These are phyloP conservation scores for Mrakia frigida DNA, from an alignment of 768 basidiomycete species.

Conservation along the genomic window DNA sequence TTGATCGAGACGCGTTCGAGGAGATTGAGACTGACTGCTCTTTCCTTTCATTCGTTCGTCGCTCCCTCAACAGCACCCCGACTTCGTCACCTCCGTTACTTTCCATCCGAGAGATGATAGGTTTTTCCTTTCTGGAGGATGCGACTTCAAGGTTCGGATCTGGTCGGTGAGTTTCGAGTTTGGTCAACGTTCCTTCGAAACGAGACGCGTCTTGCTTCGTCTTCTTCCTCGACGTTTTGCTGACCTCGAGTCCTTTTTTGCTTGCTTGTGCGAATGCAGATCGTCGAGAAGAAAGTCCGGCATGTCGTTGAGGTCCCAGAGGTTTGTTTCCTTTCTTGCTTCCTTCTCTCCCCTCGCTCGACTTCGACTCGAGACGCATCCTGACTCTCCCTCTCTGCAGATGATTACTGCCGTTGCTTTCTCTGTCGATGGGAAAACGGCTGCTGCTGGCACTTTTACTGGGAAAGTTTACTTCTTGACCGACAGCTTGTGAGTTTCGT, in stretches of 20 bases:
- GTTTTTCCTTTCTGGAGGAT: constrained; percentile 39
- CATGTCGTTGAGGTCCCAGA: constrained; percentile 38
- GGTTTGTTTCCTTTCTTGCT: not conserved
- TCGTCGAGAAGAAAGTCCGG: constrained; percentile 37
- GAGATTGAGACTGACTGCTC: not conserved
- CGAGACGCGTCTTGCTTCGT: not conserved
- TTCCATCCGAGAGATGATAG: constrained; percentile 41
- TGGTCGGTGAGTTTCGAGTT: constrained; percentile 33
- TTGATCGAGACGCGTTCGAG: not conserved
- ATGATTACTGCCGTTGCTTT: constrained; percentile 39
- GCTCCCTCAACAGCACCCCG: constrained; percentile 34
- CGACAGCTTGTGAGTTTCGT: not conserved
- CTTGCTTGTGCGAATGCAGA: not conserved
- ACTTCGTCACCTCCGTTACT: constrained; percentile 40
- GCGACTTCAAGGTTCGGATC: constrained; percentile 38
- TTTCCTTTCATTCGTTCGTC: no score
- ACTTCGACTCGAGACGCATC: not conserved
- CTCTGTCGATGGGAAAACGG: constrained; percentile 37
- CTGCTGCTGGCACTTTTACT: constrained; percentile 36
- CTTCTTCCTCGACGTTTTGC: not conserved
- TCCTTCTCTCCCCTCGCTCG: no score
- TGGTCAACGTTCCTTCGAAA: no score
- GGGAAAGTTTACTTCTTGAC: constrained; percentile 30
- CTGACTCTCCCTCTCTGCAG: not conserved
- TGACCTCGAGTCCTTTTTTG: not conserved